phyloP scores from a whole-genome alignment of 305 asterid genomes.

The Fraxinus dipetala region DNA sequence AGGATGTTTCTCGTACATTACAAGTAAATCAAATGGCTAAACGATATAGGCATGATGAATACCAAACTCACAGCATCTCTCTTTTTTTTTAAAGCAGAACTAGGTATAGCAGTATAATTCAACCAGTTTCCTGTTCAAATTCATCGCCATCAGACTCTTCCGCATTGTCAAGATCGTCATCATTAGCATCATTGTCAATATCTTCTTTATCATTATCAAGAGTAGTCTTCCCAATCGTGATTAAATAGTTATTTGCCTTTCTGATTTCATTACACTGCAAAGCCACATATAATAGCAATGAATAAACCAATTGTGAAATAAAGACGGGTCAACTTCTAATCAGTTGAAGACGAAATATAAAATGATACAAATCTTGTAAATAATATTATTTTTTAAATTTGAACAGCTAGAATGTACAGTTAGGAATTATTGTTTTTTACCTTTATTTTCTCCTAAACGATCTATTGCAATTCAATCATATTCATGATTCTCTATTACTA shows the following conservation, averaged over 20 bases:
- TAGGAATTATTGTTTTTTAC: not conserved
- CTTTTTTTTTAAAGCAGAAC: no score
- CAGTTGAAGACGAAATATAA: not conserved
- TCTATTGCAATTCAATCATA: not conserved
- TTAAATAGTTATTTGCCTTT: conserved; percentile 53
- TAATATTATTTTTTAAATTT: no score
- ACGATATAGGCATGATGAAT: not conserved
- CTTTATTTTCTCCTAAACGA: not conserved
- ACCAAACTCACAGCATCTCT: not conserved
- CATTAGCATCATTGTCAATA: conserved; percentile 77
- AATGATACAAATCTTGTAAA: not conserved
- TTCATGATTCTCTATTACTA: not conserved
- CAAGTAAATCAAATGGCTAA: not conserved
- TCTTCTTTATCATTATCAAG: conserved; percentile 80
- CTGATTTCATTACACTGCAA: conserved; percentile 72
- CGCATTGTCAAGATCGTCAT: conserved; percentile 80
- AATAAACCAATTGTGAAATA: not conserved
- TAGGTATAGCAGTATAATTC: conserved; percentile 11
- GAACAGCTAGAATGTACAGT: not conserved
- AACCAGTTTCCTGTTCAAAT: conserved; percentile 86
- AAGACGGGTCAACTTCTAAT: not conserved
- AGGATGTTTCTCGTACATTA: not conserved
- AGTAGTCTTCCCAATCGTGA: conserved; percentile 60
- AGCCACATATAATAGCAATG: not conserved
- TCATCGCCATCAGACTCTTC: conserved; percentile 95